Percentiles rank a stretch among this genome's conserved stretches.
Conservation (phyloP, 106 monocot genomes). For the Xerophyta viscosa region DNA sequence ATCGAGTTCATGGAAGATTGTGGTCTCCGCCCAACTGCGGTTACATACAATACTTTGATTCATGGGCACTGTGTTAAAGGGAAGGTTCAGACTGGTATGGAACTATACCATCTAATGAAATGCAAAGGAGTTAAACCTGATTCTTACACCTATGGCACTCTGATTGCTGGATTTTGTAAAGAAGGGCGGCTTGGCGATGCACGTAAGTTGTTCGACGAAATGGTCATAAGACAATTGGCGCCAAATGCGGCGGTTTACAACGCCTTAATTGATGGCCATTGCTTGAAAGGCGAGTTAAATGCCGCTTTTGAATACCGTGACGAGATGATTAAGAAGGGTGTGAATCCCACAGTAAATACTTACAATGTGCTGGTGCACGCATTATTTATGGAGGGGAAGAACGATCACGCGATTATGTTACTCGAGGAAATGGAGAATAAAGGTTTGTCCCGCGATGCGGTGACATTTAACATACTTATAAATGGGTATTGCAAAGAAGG, state of each 20-base stretch:
- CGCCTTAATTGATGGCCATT: slow-evolving; percentile 57
- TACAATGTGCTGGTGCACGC: slow-evolving; percentile 66
- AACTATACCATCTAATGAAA: slow-evolving; percentile 42
- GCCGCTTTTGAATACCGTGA: slow-evolving; percentile 39
- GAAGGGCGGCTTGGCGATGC: slow-evolving; percentile 61
- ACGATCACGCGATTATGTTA: slow-evolving; percentile 27
- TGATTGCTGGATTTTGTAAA: slow-evolving; percentile 53
- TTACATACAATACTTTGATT: slow-evolving; percentile 78
- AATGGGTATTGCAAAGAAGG: slow-evolving; percentile 71
- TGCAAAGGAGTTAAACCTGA: slow-evolving; percentile 48
- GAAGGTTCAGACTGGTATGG: slow-evolving; percentile 32
- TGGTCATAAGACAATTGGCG: slow-evolving; percentile 26
- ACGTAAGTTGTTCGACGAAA: slow-evolving; percentile 36
- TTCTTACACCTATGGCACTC: slow-evolving; percentile 51
- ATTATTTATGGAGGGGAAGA: slow-evolving; percentile 61
- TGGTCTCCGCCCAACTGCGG: slow-evolving; percentile 40
- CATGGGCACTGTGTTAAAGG: slow-evolving; percentile 45
- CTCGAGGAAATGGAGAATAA: slow-evolving; percentile 54
- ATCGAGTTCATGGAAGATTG: slow-evolving; percentile 52
- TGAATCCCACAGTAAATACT: slow-evolving; percentile 33
- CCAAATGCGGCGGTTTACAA: slow-evolving; percentile 45
- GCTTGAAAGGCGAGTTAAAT: slow-evolving; percentile 44
- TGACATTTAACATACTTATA: slow-evolving; percentile 81
- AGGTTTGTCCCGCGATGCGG: slow-evolving; percentile 35
- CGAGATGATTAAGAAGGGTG: slow-evolving; percentile 51